Base-by-base conservation (phyloP, 2,329 filamentous ascomycete species). In the Aspergillus piperis region DNA sequence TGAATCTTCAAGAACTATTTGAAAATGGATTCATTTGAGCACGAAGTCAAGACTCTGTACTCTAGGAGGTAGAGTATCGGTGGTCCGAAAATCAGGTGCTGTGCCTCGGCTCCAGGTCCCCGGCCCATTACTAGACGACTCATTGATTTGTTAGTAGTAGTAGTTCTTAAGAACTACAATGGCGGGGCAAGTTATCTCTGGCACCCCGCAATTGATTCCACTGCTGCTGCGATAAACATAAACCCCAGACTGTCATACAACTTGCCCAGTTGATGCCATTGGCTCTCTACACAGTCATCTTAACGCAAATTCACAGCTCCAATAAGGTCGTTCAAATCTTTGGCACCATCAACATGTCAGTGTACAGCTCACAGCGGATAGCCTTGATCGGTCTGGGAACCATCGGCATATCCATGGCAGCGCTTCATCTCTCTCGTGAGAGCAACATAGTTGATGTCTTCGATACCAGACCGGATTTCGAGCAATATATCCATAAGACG, bases 351-450 rank as follows among this genome's bases (percentile, higher is more conserved):
- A 27, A n/a, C 2, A 62, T 68, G 64, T 60, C 63, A 3, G 32
- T 21, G 10, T 59, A 42, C 17, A 42, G 17, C n/a, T 59, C 54
- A 17, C 63, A 64, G 25, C 61, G 61, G n/a, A 73, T 80, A 56
- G 70, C 78, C 17, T 63, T 80, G 19, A 71, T 79, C 50, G 77
- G 78, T 5, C 64, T 76, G 5, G 76, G 78, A n/a, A 78, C 78
- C 19, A 86, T 86, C 39, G 84, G 84, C 30, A 78, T 86, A 42
- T 83, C 83, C 7, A 84, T 85, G 68, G 82, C 82, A 8, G 82
- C 83, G 5, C 65, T 71, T 25, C 70, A 71, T 60, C 62, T 71
- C 41, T 57, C 56, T 19, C 63, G 58, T 30, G 52, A 61, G 25
- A 67, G 61, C 39, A 62, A 53, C 19, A 62, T 53, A 42, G 56